A percentile compares a stretch with the other conserved stretches of the same genome.
These are phyloP conservation scores for Lachancea kluyveri DNA, from an alignment of 805 yeast species.

Conservation along the genomic window DNA sequence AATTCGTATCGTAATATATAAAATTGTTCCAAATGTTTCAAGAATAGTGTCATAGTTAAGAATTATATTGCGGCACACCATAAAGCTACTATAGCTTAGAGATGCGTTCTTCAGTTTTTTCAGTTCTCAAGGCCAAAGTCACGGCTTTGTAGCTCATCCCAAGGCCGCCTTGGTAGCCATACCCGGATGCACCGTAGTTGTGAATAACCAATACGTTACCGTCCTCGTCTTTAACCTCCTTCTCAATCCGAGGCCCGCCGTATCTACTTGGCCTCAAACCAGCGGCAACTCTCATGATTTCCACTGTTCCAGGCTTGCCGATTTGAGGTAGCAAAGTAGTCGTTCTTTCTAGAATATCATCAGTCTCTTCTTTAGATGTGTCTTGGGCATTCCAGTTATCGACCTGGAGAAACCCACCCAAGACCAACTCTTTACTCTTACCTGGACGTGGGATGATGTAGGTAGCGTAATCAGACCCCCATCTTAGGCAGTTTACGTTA, in stretches of 20 bases:
- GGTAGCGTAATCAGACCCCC: slow-evolving; percentile 59
- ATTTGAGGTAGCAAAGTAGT: slow-evolving; percentile 46
- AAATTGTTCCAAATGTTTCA: too few relatives aligned
- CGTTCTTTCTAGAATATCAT: slow-evolving; percentile 56
- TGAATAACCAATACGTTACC: slow-evolving; percentile 48
- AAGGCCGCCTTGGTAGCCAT: slow-evolving; percentile 61
- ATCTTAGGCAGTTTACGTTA: slow-evolving; percentile 48
- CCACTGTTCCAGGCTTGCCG: slow-evolving; percentile 33
- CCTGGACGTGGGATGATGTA: slow-evolving; percentile 69
- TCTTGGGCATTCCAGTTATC: slow-evolving; percentile 53
- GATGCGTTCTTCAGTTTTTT: slow-evolving; percentile 3
- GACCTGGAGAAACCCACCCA: slow-evolving; percentile 70
- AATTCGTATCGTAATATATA: too few relatives aligned
- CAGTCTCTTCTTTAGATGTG: slow-evolving; percentile 50
- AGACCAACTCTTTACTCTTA: slow-evolving; percentile 57
- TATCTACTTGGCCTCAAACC: slow-evolving; percentile 73
- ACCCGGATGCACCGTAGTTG: slow-evolving; percentile 66
- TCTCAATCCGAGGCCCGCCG: slow-evolving; percentile 71
- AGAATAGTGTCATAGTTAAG: too few relatives aligned
- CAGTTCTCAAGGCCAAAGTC: slow-evolving; percentile 11
- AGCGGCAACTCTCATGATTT: slow-evolving; percentile 58
- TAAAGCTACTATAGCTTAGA: too few relatives aligned
- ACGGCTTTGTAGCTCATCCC: slow-evolving; percentile 54
- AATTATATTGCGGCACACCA: too few relatives aligned
- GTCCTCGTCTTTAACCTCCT: slow-evolving; percentile 35